Conservation (phyloP, 345 rosid genomes). For the Psidium friedrichsthalianum region DNA sequence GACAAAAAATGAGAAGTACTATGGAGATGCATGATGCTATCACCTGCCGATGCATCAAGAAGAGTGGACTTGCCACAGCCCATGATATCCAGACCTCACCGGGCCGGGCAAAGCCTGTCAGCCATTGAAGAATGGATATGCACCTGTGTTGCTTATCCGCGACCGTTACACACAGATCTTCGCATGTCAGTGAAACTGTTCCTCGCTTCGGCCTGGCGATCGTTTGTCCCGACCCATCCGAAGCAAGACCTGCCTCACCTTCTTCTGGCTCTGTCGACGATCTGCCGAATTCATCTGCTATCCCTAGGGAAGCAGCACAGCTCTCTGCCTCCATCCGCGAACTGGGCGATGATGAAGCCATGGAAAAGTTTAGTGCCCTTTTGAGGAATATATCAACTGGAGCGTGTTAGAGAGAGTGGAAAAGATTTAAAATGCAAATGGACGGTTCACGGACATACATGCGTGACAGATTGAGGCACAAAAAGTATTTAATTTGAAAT, state of each 20-base stretch:
- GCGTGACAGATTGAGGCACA: not conserved
- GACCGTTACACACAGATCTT: constrained; percentile 53
- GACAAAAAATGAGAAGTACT: not conserved
- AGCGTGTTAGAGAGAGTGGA: not conserved
- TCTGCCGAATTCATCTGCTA: not conserved
- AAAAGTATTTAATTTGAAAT: not conserved
- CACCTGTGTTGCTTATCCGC: constrained; percentile 54
- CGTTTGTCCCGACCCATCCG: not conserved
- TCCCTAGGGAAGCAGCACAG: not conserved
- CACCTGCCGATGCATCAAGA: constrained; percentile 83
- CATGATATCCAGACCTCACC: constrained; percentile 78
- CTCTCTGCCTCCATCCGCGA: not conserved
- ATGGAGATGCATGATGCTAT: not conserved
- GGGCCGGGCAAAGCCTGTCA: constrained; percentile 70
- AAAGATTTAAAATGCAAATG: not conserved
- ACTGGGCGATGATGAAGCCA: not conserved
- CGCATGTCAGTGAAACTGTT: constrained; percentile 27
- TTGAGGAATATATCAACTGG: not conserved
- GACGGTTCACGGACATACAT: not conserved
- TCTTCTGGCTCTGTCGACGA: not conserved
- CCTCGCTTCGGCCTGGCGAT: not conserved
- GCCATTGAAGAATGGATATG: constrained; percentile 53
- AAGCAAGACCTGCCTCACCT: not conserved
- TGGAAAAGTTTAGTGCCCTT: not conserved
- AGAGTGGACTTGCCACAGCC: constrained; percentile 91